Evolutionary conservation across 441 rosid species (phyloP), one percentile per base, ranked within the genome.

Genomic region (Metrosideros polymorpha): DNA sequence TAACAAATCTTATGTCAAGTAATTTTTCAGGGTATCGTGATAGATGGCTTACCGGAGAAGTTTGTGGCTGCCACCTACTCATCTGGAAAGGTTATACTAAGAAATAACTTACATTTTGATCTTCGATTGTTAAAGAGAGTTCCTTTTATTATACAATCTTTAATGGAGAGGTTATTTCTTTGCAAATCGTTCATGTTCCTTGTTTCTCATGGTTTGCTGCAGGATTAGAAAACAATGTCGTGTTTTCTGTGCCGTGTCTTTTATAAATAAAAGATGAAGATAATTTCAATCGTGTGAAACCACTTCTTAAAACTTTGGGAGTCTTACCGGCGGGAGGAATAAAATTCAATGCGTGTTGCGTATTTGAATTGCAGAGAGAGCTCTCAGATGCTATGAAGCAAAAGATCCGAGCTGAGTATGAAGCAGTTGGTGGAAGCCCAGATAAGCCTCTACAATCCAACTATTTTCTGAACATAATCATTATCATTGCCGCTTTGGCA

Each of bases 361-460:
- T 92, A 87, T 88, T 91, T 92, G 92, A 91, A 47, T 86, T 92
- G 93, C 95, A 93, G 98, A 95, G 93, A 84, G 97, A 96, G 91
- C 92, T 97, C 42, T 94, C 97, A 75, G 96, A 94, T 9, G 52
- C 93, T 49, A 95, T 96, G 99, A 94, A 97, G 94, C 93, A 95
- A 96, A 97, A 94, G 95, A 94, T 96, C 57, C 90, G 95, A 86
- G 94, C 96, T 75, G 99, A 95, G 92, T 95, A 94, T 43, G 92
- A 93, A 92, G 97, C 94, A 39, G 3, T 95, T 10, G 95, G 95
- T 89, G 97, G 98, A 89, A 96, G 97, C 86, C 98, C 97, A 79
- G 90, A 95, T 90, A 94, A 92, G 94, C 95, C 96, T 71, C 90
- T 96, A 19, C 89, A 89, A 84, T 92, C 98, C 15, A 96, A 95